A percentile compares a stretch with the other conserved stretches of the same genome.
Conservation (phyloP, 371 early-diverging fungal genomes). For the Mucor racemosus region DNA sequence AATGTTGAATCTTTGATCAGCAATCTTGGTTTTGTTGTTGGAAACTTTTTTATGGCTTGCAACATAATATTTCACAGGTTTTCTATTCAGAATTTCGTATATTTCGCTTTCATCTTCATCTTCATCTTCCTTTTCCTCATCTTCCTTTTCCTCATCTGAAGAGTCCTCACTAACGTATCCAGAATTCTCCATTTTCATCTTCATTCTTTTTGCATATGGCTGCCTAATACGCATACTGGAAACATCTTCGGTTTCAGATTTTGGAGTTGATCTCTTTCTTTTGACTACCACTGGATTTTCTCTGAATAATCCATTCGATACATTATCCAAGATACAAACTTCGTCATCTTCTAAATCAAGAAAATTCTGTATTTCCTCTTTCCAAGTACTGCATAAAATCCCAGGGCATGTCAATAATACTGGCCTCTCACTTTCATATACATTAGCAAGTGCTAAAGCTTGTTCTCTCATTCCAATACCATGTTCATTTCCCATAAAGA, state of each 20-base stretch:
- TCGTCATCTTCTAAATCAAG: slow-evolving; percentile 38
- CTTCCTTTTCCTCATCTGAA: slow-evolving; percentile 3
- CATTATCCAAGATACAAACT: slow-evolving; percentile 36
- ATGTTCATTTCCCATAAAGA: slow-evolving; percentile 97
- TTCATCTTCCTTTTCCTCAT: background rate
- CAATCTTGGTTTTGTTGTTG: slow-evolving; percentile 41
- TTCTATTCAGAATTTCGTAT: background rate
- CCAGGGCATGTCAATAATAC: slow-evolving; percentile 68
- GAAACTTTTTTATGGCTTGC: slow-evolving; percentile 47
- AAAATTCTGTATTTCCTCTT: slow-evolving; percentile 53
- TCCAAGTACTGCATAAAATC: slow-evolving; percentile 61
- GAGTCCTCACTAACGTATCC: background rate
- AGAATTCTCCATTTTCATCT: background rate
- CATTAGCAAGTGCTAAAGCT: slow-evolving; percentile 68
- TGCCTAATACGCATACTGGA: background rate
- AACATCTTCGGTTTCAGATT: background rate
- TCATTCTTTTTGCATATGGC: slow-evolving; percentile 9
- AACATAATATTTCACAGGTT: slow-evolving; percentile 40
- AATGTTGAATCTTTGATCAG: slow-evolving; percentile 26
- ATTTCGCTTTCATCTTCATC: background rate
- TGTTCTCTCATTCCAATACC: slow-evolving; percentile 96
- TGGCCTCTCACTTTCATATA: slow-evolving; percentile 61
- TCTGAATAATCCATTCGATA: background rate
- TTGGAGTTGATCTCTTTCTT: background rate
- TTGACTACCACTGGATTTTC: background rate